A percentile compares a stretch with the other conserved stretches of the same genome.
phyloP scores from a whole-genome alignment of 2,329 filamentous ascomycete species.

The Biscogniauxia marginata region DNA sequence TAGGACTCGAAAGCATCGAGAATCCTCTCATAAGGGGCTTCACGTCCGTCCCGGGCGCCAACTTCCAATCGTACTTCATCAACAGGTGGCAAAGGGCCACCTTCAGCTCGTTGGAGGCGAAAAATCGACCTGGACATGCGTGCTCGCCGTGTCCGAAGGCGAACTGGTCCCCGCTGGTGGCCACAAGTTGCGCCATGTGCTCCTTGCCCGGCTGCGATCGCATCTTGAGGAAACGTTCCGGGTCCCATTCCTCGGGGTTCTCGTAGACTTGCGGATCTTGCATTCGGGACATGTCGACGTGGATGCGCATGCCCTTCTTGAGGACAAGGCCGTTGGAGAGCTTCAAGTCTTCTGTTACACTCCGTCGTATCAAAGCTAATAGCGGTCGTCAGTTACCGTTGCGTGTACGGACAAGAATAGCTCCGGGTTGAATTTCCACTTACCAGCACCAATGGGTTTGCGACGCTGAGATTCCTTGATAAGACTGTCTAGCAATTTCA shows the following conservation, averaged over 20 bases:
- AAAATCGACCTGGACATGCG: slow-evolving; percentile 30
- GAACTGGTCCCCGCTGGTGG: slow-evolving; percentile 28
- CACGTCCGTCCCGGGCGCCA: slow-evolving; percentile 7
- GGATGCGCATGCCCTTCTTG: slow-evolving; percentile 19
- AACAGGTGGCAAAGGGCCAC: slow-evolving; percentile 23
- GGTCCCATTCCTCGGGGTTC: slow-evolving; percentile 24
- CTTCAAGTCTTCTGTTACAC: slow-evolving; percentile 10
- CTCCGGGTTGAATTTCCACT: slow-evolving; percentile 1
- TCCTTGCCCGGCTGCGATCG: slow-evolving; percentile 21
- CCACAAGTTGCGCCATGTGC: slow-evolving; percentile 30
- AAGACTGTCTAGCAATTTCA: slow-evolving; percentile 37
- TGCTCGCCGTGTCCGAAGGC: slow-evolving; percentile 39
- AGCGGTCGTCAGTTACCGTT: slow-evolving; percentile 3
- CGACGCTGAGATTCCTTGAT: slow-evolving; percentile 37
- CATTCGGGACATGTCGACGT: slow-evolving; percentile 26
- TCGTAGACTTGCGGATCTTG: slow-evolving; percentile 21
- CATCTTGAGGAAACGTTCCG: slow-evolving; percentile 20
- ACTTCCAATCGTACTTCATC: slow-evolving; percentile 27
- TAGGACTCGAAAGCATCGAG: slow-evolving; percentile 1
- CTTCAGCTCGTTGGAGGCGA: slow-evolving; percentile 38
- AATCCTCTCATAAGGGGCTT: not conserved
- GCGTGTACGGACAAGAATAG: not conserved
- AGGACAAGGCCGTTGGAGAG: slow-evolving; percentile 23
- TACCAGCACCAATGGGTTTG: slow-evolving; percentile 26
- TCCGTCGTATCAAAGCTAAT: slow-evolving; percentile 22